phyloP scores from a whole-genome alignment of 805 yeast genomes.

The Peterozyma xylosa region DNA sequence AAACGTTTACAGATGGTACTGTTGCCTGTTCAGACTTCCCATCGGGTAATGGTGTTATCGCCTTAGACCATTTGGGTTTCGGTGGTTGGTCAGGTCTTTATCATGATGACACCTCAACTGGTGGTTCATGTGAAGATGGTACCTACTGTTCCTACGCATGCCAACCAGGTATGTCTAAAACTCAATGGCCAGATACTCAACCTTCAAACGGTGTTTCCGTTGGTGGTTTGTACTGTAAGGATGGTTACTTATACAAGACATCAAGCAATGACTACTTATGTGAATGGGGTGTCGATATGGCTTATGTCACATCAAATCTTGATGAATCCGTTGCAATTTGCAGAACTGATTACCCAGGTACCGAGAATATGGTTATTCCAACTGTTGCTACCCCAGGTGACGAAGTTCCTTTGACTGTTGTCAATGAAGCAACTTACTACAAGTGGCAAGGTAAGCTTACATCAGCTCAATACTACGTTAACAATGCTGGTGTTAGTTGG shows the following conservation, averaged over 20 bases:
- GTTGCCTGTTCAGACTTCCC: constrained; percentile 66
- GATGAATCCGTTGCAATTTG: constrained; percentile 53
- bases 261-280: constrained; percentile 51
- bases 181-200: constrained; percentile 69
- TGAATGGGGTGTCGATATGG: constrained; percentile 55
- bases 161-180: constrained; percentile 74
- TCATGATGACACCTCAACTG: constrained; percentile 34
- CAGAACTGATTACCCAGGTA: constrained; percentile 78
- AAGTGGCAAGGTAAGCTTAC: constrained; percentile 57
- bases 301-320: constrained; percentile 45
- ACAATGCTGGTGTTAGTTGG: constrained; percentile 66
- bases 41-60: constrained; percentile 75
- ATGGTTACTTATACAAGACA: constrained; percentile 56
- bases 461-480: constrained; percentile 69
- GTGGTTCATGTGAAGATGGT: constrained; percentile 56
- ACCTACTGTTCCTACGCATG: constrained; percentile 74
- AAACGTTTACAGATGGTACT: constrained; percentile 65
- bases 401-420: constrained; percentile 46
- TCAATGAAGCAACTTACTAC: constrained; percentile 52
- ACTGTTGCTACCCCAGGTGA: constrained; percentile 52
- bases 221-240: constrained; percentile 60
- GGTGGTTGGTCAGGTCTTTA: constrained; percentile 84
- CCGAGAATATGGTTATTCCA: constrained; percentile 74
- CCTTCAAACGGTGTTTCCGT: constrained; percentile 64
- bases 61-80: constrained; percentile 61